Evolutionary conservation across 345 rosid species (phyloP).

Genomic region (Hibiscus trionum): DNA sequence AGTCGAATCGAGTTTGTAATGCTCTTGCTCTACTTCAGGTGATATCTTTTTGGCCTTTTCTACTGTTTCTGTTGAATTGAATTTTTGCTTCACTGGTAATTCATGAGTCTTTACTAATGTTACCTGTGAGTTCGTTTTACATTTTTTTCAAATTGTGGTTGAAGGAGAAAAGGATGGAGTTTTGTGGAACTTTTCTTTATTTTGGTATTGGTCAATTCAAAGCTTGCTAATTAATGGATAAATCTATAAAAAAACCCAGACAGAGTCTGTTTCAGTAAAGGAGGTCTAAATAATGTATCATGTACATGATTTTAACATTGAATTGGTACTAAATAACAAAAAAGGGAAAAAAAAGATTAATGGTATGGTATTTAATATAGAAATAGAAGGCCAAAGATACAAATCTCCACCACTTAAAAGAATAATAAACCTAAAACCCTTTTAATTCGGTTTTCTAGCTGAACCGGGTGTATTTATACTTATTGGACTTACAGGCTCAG

Average conservation of each 20-base stretch:
- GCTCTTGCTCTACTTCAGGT: slow-evolving; percentile 99
- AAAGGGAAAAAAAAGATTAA: background rate
- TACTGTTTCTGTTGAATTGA: background rate
- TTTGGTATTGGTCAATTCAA: background rate
- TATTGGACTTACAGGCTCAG: background rate
- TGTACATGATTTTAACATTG: background rate
- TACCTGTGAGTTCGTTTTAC: background rate
- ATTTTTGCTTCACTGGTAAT: background rate
- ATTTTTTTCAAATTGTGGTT: background rate
- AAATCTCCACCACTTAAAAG: background rate
- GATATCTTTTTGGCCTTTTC: background rate
- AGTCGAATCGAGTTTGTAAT: slow-evolving; percentile 95
- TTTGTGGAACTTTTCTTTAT: background rate
- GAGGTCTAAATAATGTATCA: background rate
- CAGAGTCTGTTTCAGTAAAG: background rate
- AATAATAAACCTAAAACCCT: background rate
- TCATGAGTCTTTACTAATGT: background rate
- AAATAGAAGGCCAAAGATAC: background rate
- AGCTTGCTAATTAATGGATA: background rate
- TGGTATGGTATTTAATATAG: background rate
- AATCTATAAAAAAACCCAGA: background rate
- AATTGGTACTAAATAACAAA: background rate
- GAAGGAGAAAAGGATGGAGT: background rate
- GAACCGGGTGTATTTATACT: background rate
- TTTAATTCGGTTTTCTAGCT: background rate